Base-by-base conservation (phyloP, 371 early-diverging fungal species). In the Conidiobolus incongruus region DNA sequence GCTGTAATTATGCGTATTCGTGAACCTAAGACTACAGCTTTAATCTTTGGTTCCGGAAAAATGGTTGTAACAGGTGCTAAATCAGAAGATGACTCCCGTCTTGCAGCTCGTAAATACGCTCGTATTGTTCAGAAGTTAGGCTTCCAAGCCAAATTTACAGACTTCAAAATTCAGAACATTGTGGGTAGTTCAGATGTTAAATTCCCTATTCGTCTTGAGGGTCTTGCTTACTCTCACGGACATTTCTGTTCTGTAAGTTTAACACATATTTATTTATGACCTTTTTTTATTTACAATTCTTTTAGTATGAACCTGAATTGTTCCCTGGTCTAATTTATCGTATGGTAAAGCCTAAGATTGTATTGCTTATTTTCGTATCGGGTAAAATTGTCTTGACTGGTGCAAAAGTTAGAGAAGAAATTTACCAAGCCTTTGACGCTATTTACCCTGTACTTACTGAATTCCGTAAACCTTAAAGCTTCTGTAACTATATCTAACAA, bases 1-100 rank as follows among this genome's bases (percentile, higher is more conserved):
- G 99, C 99, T 47, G 99, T 99, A 17, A 99, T 99, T 54, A 99
- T 99, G 98, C 77, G 99, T 56, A 99, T 99, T 53, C 81, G 99
- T 60, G 96, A 93, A 44, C 99, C 99, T 46, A 97, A 99, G 64
- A 99, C 99, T 11, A 99, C 99, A 0, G 99, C 99, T 1, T 66
- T 99, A 50, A 99, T 99, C 51, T 99, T 99, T 66, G 97, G 99
- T 17, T 94, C 95, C 21, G 99, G 99, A 40, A 99, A 99, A 59
- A 99, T 99, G 99, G 99, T 95, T 28, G 92, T 95, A 7, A 98
- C 90, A 3, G 94, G 87, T 49, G 97, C 87, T 35, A 93, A 93
- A 61, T 83, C 84, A 22, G 97, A 96, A 64, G 95, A 96, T 52
- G 79, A 82, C 52, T 90, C 92, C 8, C 86, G 84, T 58, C 66